Evolutionary conservation across 2,329 filamentous ascomycete species (phyloP).

Genomic region (Fusarium sp.): DNA sequence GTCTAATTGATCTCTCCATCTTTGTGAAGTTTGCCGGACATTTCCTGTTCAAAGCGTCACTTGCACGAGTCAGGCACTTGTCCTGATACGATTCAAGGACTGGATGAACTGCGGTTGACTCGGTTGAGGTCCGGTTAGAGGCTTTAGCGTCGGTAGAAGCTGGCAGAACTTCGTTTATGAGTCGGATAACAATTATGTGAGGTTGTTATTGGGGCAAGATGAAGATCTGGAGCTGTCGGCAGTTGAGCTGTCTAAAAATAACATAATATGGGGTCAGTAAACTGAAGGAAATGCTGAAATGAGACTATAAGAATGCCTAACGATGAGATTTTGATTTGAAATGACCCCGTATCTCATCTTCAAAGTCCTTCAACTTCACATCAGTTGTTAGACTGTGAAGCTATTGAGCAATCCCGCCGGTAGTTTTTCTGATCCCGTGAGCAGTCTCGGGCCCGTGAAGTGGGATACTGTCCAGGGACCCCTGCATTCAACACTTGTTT

Average conservation of each 20-base stretch:
- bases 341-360: accelerated
- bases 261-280: accelerated
- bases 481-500: not conserved
- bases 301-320: accelerated
- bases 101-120: not conserved
- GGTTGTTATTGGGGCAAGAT: accelerated
- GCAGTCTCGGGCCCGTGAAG: not conserved
- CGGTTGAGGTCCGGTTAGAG: not conserved
- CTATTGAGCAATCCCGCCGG: not conserved
- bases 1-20: not conserved
- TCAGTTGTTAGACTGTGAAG: not conserved
- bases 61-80: not conserved
- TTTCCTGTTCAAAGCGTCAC: not conserved
- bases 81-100: not conserved
- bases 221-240: not conserved
- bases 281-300: no score
- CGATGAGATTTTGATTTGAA: no score
- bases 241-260: not conserved
- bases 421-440: conserved; percentile 1
- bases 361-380: not conserved
- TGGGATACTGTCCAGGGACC: not conserved
- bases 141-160: not conserved
- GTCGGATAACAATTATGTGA: not conserved
- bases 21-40: not conserved
- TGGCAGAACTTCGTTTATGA: not conserved